phyloP scores from a whole-genome alignment of 345 rosid genomes.

The Carallia pectinifolia region DNA sequence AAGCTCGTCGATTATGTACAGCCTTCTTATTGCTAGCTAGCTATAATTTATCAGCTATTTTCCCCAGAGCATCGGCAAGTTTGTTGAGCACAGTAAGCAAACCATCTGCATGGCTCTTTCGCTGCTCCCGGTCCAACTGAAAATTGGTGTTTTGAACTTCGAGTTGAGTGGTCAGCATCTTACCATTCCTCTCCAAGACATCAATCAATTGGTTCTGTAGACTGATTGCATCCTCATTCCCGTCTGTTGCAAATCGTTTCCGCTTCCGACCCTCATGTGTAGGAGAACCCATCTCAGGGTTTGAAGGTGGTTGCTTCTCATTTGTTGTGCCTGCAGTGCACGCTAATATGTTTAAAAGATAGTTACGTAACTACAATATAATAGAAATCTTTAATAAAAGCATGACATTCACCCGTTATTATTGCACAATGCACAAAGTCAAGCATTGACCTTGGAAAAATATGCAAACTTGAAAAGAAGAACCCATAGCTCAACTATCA shows the following conservation, averaged over 20 bases:
- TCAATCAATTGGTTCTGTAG: slow-evolving; percentile 53
- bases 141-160: slow-evolving; percentile 73
- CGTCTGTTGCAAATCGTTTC: slow-evolving; percentile 45
- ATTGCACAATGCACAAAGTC: neutral
- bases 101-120: slow-evolving; percentile 66
- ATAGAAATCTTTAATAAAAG: neutral
- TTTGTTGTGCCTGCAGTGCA: slow-evolving; percentile 42
- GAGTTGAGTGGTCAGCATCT: slow-evolving; percentile 72
- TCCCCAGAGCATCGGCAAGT: slow-evolving; percentile 85
- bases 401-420: neutral
- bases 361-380: neutral
- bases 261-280: slow-evolving; percentile 70
- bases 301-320: slow-evolving; percentile 44
- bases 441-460: neutral
- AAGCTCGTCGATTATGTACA: slow-evolving; percentile 36
- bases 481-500: neutral
- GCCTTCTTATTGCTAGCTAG: slow-evolving; percentile 7
- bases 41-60: slow-evolving; percentile 87
- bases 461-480: neutral
- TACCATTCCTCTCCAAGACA: slow-evolving; percentile 70
- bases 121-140: slow-evolving; percentile 76
- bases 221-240: slow-evolving; percentile 41
- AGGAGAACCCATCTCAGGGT: slow-evolving; percentile 54
- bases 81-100: slow-evolving; percentile 76
- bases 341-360: neutral